These are phyloP conservation scores for Aspergillus carlsbadensis DNA, from an alignment of 495 filamentous ascomycete genomes.

Conservation along the genomic window DNA sequence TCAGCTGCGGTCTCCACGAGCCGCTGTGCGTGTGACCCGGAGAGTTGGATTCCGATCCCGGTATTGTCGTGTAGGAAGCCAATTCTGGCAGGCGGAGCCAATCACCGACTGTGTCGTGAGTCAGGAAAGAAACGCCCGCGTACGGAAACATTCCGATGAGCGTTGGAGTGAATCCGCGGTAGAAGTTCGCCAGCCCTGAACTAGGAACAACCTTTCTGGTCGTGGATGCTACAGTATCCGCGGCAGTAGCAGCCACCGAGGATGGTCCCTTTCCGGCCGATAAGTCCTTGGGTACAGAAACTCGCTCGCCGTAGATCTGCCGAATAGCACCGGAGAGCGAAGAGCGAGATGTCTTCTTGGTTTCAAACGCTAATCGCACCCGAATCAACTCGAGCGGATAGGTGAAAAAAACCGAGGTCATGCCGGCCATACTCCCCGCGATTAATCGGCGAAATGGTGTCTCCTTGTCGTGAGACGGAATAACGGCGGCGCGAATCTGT, in stretches of 20 bases:
- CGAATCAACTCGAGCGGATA: constrained; percentile 92
- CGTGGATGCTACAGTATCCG: constrained; percentile 34
- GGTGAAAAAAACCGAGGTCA: constrained; percentile 89
- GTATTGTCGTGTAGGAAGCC: constrained; percentile 65
- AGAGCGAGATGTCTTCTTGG: constrained; percentile 62
- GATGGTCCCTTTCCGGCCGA: constrained; percentile 12
- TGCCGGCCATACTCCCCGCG: constrained; percentile 78
- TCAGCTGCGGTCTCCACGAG: constrained; percentile 48
- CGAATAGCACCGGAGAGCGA: constrained; percentile 70
- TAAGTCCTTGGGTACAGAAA: constrained; percentile 27
- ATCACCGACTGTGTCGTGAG: constrained; percentile 85
- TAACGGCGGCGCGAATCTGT: constrained; percentile 78
- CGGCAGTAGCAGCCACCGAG: constrained; percentile 28
- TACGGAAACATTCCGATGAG: constrained; percentile 94
- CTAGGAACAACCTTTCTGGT: constrained; percentile 51
- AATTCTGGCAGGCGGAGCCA: constrained; percentile 65
- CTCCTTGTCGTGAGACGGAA: constrained; percentile 68
- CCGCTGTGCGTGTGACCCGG: constrained; percentile 21
- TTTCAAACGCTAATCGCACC: constrained; percentile 93
- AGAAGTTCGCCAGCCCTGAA: constrained; percentile 83
- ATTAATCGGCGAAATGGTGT: constrained; percentile 75
- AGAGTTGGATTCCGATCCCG: constrained; percentile 29
- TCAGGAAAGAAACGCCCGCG: constrained; percentile 95
- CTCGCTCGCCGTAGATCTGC: constrained; percentile 78
- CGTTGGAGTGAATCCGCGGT: constrained; percentile 88